Conservation (phyloP, 1,284 basidiomycete genomes). For the Apiotrichum porosum region DNA sequence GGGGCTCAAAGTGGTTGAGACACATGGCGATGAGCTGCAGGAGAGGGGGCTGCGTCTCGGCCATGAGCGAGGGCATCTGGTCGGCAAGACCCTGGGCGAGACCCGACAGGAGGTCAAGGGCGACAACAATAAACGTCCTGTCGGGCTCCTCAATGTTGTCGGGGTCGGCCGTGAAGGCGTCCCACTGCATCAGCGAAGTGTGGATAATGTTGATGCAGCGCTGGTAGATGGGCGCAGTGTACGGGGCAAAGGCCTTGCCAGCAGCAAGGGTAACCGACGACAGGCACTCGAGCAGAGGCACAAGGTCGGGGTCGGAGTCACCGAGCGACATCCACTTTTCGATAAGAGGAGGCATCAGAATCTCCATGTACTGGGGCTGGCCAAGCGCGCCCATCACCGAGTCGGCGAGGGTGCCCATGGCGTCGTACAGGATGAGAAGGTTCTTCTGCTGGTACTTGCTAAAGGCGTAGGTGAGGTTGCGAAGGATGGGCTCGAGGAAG, state of each 20-base stretch:
- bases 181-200: constrained; percentile 72
- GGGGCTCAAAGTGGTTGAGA: constrained; percentile 87
- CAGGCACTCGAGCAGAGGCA: constrained; percentile 92
- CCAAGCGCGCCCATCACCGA: constrained; percentile 85
- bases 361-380: constrained; percentile 81
- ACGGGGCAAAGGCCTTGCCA: constrained; percentile 82
- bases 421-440: constrained; percentile 96
- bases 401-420: constrained; percentile 94
- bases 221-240: constrained; percentile 87
- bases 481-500: constrained; percentile 89
- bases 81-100: constrained; percentile 89
- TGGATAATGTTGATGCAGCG: constrained; percentile 86
- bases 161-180: constrained; percentile 58
- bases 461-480: constrained; percentile 92
- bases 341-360: constrained; percentile 92
- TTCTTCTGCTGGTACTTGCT: constrained; percentile 99
- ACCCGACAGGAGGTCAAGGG: constrained; percentile 89
- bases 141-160: constrained; percentile 83
- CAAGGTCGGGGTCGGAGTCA: constrained; percentile 88
- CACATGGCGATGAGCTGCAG: constrained; percentile 75
- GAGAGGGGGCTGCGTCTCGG: constrained; percentile 65
- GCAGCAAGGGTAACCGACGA: constrained; percentile 97
- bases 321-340: constrained; percentile 81
- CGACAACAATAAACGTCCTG: constrained; percentile 93
- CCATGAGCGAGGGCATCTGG: constrained; percentile 67